A percentile compares a stretch with the other conserved stretches of the same genome.
Conservation (phyloP, 768 basidiomycete genomes). For the Auricularia sp. region DNA sequence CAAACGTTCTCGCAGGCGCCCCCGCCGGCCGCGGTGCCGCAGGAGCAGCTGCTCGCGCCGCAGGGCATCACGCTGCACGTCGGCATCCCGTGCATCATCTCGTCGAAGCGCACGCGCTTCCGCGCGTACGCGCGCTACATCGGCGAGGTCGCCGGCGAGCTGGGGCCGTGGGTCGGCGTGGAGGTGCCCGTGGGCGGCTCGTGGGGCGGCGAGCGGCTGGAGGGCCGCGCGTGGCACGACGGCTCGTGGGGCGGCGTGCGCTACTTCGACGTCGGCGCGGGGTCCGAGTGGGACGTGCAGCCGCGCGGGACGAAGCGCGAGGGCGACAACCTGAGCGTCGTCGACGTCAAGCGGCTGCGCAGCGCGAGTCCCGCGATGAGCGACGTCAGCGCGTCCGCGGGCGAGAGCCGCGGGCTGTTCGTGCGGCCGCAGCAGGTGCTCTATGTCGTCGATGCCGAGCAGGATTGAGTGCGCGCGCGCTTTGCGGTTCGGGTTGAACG, state of each 20-base stretch:
- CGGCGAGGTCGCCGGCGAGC: conserved; percentile 72
- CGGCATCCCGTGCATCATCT: conserved; percentile 85
- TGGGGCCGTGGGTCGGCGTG: conserved; percentile 83
- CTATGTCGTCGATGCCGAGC: conserved; percentile 67
- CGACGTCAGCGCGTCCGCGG: conserved; percentile 37
- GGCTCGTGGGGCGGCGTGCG: conserved; percentile 72
- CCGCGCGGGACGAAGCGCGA: conserved; percentile 33
- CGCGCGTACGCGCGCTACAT: conserved; percentile 83
- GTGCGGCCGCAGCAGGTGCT: conserved; percentile 79
- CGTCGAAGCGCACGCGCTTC: conserved; percentile 73
- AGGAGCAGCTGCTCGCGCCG: neutral
- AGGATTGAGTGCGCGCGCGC: neutral
- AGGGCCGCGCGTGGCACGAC: conserved; percentile 78
- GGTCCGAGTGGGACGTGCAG: conserved; percentile 41
- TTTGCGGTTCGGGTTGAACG: neutral
- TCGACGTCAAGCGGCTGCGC: conserved; percentile 46
- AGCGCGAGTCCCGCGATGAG: conserved; percentile 59
- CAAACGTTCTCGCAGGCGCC: conserved; percentile 1
- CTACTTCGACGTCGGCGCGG: conserved; percentile 65
- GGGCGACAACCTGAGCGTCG: conserved; percentile 43
- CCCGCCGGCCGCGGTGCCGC: conserved; percentile 4
- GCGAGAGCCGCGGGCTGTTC: conserved; percentile 63
- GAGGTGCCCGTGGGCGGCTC: conserved; percentile 65
- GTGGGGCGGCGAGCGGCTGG: conserved; percentile 40
- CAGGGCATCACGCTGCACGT: conserved; percentile 67